Evolutionary conservation across 805 yeast species (phyloP).

Genomic region (Lachancea meyersii): DNA sequence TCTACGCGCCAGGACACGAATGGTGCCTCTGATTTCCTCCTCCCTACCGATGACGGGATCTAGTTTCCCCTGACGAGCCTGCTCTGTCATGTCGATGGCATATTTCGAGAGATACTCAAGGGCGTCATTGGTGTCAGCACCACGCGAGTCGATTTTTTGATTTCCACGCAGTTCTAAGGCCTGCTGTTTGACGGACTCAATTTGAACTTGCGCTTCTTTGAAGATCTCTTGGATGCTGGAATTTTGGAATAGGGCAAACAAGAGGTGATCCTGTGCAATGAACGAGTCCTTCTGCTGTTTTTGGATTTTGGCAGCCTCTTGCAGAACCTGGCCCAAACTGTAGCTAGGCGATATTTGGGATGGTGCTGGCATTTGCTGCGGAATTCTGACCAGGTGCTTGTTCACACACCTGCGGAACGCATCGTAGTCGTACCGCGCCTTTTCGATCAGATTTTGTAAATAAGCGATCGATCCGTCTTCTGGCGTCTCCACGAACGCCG

Average conservation of each 20-base stretch:
- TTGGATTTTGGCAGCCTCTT: constrained; percentile 70
- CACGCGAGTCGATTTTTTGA: constrained; percentile 86
- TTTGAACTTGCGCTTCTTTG: constrained; percentile 62
- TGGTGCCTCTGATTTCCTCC: constrained; percentile 93
- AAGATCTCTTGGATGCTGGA: constrained; percentile 60
- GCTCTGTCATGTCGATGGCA: constrained; percentile 89
- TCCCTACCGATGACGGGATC: constrained; percentile 99
- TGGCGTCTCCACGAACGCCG: constrained; percentile 71
- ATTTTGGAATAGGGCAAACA: constrained; percentile 81
- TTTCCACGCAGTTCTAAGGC: constrained; percentile 78
- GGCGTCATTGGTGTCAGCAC: constrained; percentile 83
- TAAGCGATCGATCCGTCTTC: constrained; percentile 56
- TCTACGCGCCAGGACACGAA: constrained; percentile 92
- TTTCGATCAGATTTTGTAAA: constrained; percentile 74
- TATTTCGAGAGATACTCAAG: constrained; percentile 83
- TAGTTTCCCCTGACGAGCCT: constrained; percentile 87
- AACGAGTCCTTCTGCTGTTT: constrained; percentile 84
- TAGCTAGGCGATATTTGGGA: constrained; percentile 68
- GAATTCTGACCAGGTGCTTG: constrained; percentile 72
- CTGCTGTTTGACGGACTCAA: constrained; percentile 70
- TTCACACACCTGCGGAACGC: constrained; percentile 74
- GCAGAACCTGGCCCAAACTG: constrained; percentile 68
- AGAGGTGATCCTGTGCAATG: constrained; percentile 89
- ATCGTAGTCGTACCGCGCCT: constrained; percentile 84
- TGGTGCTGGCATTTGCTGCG: constrained; percentile 88